These are phyloP conservation scores for Acanthochlamys bracteata DNA, from an alignment of 106 monocot species.

Conservation along the genomic window DNA sequence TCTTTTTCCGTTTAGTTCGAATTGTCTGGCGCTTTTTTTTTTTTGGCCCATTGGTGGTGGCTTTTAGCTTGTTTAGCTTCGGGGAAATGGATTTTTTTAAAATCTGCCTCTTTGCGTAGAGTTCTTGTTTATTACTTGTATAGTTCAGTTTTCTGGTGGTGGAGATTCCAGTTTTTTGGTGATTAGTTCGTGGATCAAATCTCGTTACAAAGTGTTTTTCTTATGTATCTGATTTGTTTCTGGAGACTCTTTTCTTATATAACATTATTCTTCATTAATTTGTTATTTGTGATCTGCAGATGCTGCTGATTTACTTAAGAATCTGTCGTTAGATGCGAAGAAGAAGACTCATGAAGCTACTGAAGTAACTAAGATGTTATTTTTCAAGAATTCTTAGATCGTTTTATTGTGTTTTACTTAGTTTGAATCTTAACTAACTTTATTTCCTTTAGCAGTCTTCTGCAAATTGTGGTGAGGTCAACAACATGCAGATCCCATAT, in stretches of 20 bases:
- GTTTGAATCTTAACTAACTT: not conserved
- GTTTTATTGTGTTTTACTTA: not conserved
- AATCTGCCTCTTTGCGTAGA: not conserved
- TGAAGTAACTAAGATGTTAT: conserved; percentile 54
- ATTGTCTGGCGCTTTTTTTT: not conserved
- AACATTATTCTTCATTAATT: not conserved
- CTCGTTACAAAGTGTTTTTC: no score
- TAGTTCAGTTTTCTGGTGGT: no score
- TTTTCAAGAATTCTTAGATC: not conserved
- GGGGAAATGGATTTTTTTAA: not conserved
- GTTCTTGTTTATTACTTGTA: no score
- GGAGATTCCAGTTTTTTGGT: no score
- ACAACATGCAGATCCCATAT: conserved; percentile 16
- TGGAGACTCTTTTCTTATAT: not conserved
- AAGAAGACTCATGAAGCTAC: conserved; percentile 39
- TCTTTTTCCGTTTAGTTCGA: not conserved
- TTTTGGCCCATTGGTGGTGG: not conserved
- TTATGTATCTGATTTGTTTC: no score
- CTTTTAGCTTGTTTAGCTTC: not conserved
- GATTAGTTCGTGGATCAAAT: no score
- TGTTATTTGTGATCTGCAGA: conserved; percentile 13
- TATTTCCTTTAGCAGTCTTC: conserved; percentile 15
- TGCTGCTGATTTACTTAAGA: conserved; percentile 56
- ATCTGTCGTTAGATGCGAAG: conserved; percentile 56
- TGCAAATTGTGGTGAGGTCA: conserved; percentile 18